Evolutionary conservation across 805 yeast species (phyloP).

Genomic region (Sungouiella blattae): DNA sequence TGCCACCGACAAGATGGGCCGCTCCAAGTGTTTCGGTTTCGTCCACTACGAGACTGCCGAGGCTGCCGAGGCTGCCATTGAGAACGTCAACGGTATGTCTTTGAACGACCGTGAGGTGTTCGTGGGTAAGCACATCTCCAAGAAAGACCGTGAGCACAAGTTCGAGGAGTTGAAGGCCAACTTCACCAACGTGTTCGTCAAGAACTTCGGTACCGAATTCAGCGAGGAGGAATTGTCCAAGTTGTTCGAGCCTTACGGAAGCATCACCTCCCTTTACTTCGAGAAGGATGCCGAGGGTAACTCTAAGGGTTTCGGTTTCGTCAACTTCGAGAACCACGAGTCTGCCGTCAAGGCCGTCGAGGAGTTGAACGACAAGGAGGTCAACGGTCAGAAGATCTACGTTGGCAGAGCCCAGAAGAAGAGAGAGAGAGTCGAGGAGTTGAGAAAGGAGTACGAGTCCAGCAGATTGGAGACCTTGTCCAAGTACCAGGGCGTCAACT

Average conservation of each 20-base stretch:
- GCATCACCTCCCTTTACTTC: slow-evolving; percentile 76
- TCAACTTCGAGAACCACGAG: slow-evolving; percentile 85
- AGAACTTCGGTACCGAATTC: slow-evolving; percentile 76
- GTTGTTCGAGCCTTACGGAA: slow-evolving; percentile 71
- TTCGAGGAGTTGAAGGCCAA: slow-evolving; percentile 85
- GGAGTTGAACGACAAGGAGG: slow-evolving; percentile 81
- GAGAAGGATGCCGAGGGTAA: slow-evolving; percentile 83
- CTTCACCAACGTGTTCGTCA: slow-evolving; percentile 94
- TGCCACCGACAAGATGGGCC: slow-evolving; percentile 89
- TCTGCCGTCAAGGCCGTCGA: slow-evolving; percentile 90
- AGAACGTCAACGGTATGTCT: slow-evolving; percentile 96
- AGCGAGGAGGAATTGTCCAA: slow-evolving; percentile 67
- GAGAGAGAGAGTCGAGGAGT: slow-evolving; percentile 94
- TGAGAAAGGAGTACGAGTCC: slow-evolving; percentile 90
- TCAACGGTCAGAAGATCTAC: slow-evolving; percentile 79
- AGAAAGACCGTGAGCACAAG: slow-evolving; percentile 91
- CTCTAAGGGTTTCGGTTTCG: slow-evolving; percentile 94
- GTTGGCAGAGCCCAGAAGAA: slow-evolving; percentile 99
- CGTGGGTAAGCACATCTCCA: slow-evolving; percentile 91
- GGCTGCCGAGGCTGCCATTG: slow-evolving; percentile 92
- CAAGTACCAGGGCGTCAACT: slow-evolving; percentile 96
- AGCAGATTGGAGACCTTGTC: slow-evolving; percentile 86
- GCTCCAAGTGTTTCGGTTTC: slow-evolving; percentile 94
- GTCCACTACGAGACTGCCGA: slow-evolving; percentile 94
- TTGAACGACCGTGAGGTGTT: slow-evolving; percentile 93